Percentiles rank a stretch among this genome's conserved stretches.
phyloP scores from a whole-genome alignment of 768 basidiomycete genomes.

The Xerocomus spinulosus region DNA sequence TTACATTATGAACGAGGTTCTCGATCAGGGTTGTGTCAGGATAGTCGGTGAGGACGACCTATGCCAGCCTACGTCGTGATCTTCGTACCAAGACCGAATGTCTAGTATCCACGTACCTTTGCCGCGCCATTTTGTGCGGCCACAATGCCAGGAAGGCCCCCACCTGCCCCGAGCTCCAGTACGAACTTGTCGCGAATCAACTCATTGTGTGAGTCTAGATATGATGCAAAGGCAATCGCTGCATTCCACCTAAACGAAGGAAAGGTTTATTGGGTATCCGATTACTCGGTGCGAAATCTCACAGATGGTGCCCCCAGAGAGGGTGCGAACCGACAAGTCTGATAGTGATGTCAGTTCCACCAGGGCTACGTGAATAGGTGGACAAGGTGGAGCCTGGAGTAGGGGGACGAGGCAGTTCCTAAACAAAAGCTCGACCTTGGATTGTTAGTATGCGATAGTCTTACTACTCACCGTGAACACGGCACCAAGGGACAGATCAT shows the following conservation, averaged over 20 bases:
- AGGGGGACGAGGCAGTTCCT: conserved; percentile 65
- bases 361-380: conserved; percentile 40
- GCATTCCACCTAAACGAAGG: conserved; percentile 69
- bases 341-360: conserved; percentile 43
- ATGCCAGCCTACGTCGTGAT: not conserved
- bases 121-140: conserved; percentile 64
- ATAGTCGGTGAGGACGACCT: conserved; percentile 91
- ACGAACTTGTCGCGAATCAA: conserved; percentile 49
- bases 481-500: conserved; percentile 36
- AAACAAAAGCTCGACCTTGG: not conserved
- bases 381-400: conserved; percentile 58
- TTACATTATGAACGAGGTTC: conserved; percentile 70
- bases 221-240: conserved; percentile 64
- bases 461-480: conserved; percentile 49
- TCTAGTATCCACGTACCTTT: conserved; percentile 42
- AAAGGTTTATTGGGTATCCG: not conserved
- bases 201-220: conserved; percentile 51
- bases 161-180: conserved; percentile 92
- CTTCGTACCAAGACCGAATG: not conserved
- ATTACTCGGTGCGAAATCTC: conserved; percentile 9
- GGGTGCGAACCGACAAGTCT: conserved; percentile 76
- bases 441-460: not conserved
- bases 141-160: conserved; percentile 81
- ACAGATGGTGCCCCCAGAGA: conserved; percentile 81
- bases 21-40: conserved; percentile 73